Percentiles rank a stretch among this genome's conserved stretches.
Evolutionary conservation across 805 yeast species (phyloP).

Genomic region (Candida gorgasii): DNA sequence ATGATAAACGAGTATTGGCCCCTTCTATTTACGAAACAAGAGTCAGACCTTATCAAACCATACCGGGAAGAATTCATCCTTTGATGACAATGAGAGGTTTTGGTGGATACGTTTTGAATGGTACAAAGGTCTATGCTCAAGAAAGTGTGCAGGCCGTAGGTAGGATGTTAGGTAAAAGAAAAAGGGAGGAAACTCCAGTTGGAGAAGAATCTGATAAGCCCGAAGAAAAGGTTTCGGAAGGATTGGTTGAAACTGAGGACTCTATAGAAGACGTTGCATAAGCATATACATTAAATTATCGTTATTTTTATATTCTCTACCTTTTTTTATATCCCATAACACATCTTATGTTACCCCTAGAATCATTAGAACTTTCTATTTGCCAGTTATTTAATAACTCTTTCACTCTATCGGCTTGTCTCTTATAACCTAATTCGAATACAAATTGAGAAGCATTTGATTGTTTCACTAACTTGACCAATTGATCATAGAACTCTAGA

Average conservation of each 20-base stretch:
- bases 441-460: conserved; percentile 57
- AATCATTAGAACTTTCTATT: conserved; percentile 50
- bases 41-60: conserved; percentile 86
- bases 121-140: conserved; percentile 74
- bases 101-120: conserved; percentile 85
- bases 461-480: conserved; percentile 47
- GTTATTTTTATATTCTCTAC: too few relatives aligned
- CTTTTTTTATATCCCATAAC: conserved; percentile 49
- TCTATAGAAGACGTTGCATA: too few relatives aligned
- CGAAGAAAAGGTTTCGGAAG: too few relatives aligned
- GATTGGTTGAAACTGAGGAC: too few relatives aligned
- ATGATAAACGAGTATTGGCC: conserved; percentile 72
- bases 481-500: conserved; percentile 62
- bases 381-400: conserved; percentile 45
- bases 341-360: conserved; percentile 54
- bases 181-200: conserved; percentile 22
- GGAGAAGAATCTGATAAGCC: too few relatives aligned
- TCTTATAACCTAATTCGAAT: conserved; percentile 70
- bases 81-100: conserved; percentile 89
- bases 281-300: neutral
- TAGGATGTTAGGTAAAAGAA: conserved; percentile 53
- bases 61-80: conserved; percentile 94
- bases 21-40: conserved; percentile 81
- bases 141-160: conserved; percentile 67
- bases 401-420: conserved; percentile 53